Percentiles rank a stretch among this genome's conserved stretches.
These are phyloP conservation scores for Casuarina cunninghamiana DNA, from an alignment of 306 rosid species.

Conservation along the genomic window DNA sequence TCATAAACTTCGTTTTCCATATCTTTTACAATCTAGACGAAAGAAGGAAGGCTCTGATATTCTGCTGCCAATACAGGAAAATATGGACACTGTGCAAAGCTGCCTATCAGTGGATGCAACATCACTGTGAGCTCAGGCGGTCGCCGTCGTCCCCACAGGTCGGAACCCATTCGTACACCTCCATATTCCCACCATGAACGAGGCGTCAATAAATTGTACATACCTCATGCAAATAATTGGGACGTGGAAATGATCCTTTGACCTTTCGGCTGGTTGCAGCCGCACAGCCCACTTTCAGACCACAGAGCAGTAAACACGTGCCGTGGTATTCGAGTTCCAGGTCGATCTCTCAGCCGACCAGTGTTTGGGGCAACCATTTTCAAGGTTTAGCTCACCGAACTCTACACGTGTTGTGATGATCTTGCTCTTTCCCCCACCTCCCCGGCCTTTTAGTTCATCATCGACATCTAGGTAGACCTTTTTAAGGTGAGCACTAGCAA, in stretches of 20 bases:
- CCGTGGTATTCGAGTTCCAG: conserved; percentile 14
- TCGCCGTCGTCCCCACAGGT: not conserved
- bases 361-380: conserved; percentile 39
- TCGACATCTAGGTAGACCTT: conserved; percentile 8
- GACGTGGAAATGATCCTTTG: conserved; percentile 24
- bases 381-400: conserved; percentile 77
- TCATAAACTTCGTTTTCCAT: not conserved
- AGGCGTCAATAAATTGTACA: conserved; percentile 34
- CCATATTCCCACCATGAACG: not conserved
- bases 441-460: conserved; percentile 15
- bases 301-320: conserved; percentile 34
- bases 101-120: not conserved
- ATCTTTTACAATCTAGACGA: not conserved
- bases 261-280: conserved; percentile 24
- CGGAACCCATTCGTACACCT: not conserved
- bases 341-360: conserved; percentile 56
- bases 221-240: conserved; percentile 19
- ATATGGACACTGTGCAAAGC: not conserved
- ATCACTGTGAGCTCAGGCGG: not conserved
- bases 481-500: conserved; percentile 20
- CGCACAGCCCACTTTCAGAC: conserved; percentile 19
- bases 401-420: conserved; percentile 37
- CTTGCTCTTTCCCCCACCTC: conserved; percentile 25
- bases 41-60: not conserved
- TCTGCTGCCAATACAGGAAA: not conserved